Conservation (phyloP, 1,139 yeast genomes). For the Protomyces macrosporus region DNA sequence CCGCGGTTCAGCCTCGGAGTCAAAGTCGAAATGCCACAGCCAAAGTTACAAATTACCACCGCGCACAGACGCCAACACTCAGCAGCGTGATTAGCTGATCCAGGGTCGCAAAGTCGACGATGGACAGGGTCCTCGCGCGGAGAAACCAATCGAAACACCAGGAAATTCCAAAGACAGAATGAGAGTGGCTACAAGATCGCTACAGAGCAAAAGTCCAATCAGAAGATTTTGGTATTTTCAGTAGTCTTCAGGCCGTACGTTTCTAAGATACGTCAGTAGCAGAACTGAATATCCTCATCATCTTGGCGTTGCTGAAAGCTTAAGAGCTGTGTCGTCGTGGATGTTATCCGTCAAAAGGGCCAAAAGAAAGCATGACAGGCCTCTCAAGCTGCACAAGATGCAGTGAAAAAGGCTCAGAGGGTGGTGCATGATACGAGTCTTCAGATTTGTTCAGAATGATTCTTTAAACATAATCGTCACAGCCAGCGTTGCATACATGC, state of each 20-base stretch:
- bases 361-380: not conserved
- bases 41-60: too few species aligned
- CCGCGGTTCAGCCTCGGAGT: too few species aligned
- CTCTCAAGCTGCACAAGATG: not conserved
- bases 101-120: too few species aligned
- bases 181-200: too few species aligned
- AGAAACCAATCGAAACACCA: too few species aligned
- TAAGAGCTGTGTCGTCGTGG: too few species aligned
- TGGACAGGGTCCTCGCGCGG: too few species aligned
- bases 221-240: not conserved
- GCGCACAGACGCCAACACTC: too few species aligned
- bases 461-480: not conserved
- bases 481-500: not conserved
- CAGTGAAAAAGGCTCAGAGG: not conserved
- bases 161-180: too few species aligned
- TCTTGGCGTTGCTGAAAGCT: not conserved
- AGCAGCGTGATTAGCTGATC: too few species aligned
- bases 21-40: too few species aligned
- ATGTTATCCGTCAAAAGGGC: too few species aligned
- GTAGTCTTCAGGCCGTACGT: not conserved
- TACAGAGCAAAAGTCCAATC: not conserved
- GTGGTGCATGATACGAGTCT: constrained; percentile 1
- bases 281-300: constrained; percentile 1
- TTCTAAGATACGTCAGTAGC: constrained; percentile 1
- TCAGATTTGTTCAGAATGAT: not conserved